Base-by-base conservation (phyloP, 2,329 filamentous ascomycete species). In the Colletotrichum camelliae region DNA sequence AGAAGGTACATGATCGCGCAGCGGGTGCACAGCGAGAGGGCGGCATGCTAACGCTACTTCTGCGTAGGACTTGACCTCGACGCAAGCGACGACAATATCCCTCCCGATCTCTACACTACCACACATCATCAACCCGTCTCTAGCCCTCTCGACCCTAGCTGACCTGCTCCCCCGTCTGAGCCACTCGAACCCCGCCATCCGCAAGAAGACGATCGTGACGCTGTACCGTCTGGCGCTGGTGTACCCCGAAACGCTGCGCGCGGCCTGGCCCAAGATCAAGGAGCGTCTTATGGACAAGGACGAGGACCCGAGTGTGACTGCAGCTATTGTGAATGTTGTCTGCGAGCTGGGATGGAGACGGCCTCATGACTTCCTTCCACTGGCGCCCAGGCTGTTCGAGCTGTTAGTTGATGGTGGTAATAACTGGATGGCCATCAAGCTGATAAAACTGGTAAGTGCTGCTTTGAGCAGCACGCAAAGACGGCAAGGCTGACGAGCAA, bases 351-450 rank as follows among this genome's bases (percentile, higher is more conserved):
- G 96, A 7, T 98, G 96, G 95, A 92, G 97, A 79, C 91, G 97
- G 79, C 97, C 97, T 5, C 94, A 96, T 79, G 97, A 99, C 84
- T 98, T 98, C 80, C 88, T 99, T 35, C 95, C 97, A 16, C 88
- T 99, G 35, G 97, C 97, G 1, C 97, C 97, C 10, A 91, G 97
- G 74, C 86, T 99, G 31, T 99, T 98, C 81, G 96, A 98, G 82
- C 89, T 99, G 21, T 88, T 99, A 31, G 96, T 98, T 15, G 94
- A 97, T 76, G 94, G 96, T 72, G 94, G 94, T 48, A 98, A 99
- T 85, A 99, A 99, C 85, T 99, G 97, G 97, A 98, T 99, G 96
- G 96, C 96, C 75, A 99, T 99, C 83, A 99, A 99, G 84, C 92
- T 99, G 77, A 98, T 99, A 84, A 99, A 99, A 86, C 90, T 99